Percentiles rank a stretch among this genome's conserved stretches.
Conservation (phyloP, 768 basidiomycete species). For the Termitomyces sp. region DNA sequence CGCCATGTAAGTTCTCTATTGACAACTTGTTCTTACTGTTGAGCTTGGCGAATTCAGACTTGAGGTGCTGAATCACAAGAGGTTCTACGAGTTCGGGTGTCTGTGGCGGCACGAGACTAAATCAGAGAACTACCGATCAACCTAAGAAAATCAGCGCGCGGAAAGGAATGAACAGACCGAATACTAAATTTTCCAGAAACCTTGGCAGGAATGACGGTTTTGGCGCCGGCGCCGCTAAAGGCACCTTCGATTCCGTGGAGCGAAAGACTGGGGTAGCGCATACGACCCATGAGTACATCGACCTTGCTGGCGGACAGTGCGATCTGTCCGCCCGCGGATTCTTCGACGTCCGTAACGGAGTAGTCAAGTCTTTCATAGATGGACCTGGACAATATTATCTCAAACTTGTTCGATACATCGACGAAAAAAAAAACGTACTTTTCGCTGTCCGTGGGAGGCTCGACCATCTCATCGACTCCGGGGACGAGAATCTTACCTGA, state of each 20-base stretch:
- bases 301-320: constrained; percentile 76
- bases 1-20: constrained; percentile 71
- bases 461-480: constrained; percentile 83
- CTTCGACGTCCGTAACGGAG: constrained; percentile 63
- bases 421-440: constrained; percentile 32
- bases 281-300: constrained; percentile 83
- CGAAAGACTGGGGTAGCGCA: constrained; percentile 85
- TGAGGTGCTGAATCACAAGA: constrained; percentile 63
- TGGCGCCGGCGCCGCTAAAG: constrained; percentile 74
- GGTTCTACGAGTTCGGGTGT: constrained; percentile 70
- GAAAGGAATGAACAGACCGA: constrained; percentile 39
- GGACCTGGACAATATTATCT: constrained; percentile 23
- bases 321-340: constrained; percentile 68
- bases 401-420: neutral
- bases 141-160: neutral
- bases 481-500: constrained; percentile 84
- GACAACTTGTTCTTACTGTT: constrained; percentile 77
- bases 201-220: constrained; percentile 93
- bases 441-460: constrained; percentile 67
- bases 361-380: constrained; percentile 78
- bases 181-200: constrained; percentile 93
- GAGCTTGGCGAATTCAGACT: constrained; percentile 79
- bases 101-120: constrained; percentile 79
- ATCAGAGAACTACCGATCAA: neutral
- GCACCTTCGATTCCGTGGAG: constrained; percentile 96